Conservation (phyloP, 441 rosid species). For the Adansonia madagascariensis region DNA sequence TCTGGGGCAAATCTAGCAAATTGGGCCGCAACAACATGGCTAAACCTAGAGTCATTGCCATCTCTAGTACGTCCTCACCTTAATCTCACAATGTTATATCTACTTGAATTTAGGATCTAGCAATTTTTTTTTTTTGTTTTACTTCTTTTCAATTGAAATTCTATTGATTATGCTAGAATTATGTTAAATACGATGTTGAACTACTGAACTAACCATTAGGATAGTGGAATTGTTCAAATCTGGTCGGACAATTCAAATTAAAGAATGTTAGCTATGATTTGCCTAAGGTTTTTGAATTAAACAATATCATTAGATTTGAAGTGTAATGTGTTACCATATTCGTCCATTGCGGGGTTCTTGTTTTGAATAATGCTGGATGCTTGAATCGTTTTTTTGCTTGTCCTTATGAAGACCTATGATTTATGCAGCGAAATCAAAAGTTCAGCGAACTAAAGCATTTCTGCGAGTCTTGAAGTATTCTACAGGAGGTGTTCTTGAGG, state of each 20-base stretch:
- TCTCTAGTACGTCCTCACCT: conserved; percentile 57
- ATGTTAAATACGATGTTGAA: neutral
- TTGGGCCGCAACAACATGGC: conserved; percentile 90
- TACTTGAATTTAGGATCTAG: neutral
- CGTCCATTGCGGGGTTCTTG: neutral
- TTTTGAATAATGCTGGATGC: neutral
- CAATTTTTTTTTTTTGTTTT: neutral
- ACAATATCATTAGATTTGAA: neutral
- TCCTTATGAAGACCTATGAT: conserved; percentile 28
- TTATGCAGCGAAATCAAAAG: conserved; percentile 74
- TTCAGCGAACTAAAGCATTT: conserved; percentile 46
- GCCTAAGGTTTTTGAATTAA: neutral
- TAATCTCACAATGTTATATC: neutral
- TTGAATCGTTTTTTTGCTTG: neutral
- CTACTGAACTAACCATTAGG: neutral
- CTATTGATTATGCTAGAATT: conserved; percentile 7
- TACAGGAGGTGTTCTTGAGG: conserved; percentile 96
- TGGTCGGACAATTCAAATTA: conserved; percentile 16
- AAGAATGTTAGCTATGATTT: neutral
- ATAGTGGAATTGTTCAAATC: neutral
- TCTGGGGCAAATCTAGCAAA: conserved; percentile 96
- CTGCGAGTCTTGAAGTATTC: conserved; percentile 48
- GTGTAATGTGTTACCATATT: neutral
- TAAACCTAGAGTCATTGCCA: conserved; percentile 91
- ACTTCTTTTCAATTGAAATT: neutral